Base-by-base conservation (phyloP, 1,284 basidiomycete species). In the Coriolopsis trogii region DNA sequence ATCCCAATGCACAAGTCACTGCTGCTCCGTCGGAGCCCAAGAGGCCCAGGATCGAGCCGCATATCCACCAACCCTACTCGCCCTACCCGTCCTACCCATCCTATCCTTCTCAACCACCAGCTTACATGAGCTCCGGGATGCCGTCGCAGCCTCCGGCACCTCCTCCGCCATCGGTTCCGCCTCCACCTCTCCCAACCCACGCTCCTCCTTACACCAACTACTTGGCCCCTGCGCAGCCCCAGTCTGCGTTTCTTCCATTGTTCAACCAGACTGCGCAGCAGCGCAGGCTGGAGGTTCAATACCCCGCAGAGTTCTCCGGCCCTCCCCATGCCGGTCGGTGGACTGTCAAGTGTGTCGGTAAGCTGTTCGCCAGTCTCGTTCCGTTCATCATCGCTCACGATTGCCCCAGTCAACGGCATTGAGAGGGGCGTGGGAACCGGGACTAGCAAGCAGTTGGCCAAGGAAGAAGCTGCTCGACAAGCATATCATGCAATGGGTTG, bases 251-350 rank as follows among this genome's bases (percentile, higher is more conserved):
- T 65, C 68, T 89, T 21, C 84, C 85, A 0, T 64, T 84, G 29
- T 89, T 90, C 69, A 89, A 89, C 65, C 83, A 89, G 68, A 80
- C 78, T 7, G 87, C 85, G 38, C 69, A 75, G 46, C 85, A 88
- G 62, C 80, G 85, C 37, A 75, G 83, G 40, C 70, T 87, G 48
- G 71, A 68, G 20, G 75, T 89, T 3, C 77, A 82, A 43, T 91
- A 89, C 61, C 71, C 73, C 6, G 77, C 81, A 7, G 66, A 73
- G 37, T 85, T 83, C 55, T 69, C 69, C 33, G 88, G 87, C 33
- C 84, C 85, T 21, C 70, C 81, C 3, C 85, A 89, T 60, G 81
- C 84, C 21, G 80, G 82, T 18, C 73, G 72, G 51, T 90, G 87
- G 89, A 73, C 67, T 25, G 81, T 84, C 21, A 73, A 74, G 50